A percentile compares a stretch with the other conserved stretches of the same genome.
phyloP scores from a whole-genome alignment of 805 yeast genomes.

The Suhomyces emberorum region DNA sequence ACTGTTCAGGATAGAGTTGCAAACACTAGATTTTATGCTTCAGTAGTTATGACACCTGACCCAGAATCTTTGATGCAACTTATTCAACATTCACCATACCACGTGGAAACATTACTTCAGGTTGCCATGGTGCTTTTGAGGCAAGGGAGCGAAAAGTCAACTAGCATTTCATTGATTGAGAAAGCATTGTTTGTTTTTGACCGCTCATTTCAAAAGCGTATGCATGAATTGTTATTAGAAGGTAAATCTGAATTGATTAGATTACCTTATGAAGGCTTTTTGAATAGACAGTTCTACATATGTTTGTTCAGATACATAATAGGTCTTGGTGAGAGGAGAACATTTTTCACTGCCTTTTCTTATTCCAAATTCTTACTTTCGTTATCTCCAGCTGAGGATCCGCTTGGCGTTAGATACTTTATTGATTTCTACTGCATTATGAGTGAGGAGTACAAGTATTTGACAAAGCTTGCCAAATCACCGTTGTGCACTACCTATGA shows the following conservation, averaged over 20 bases:
- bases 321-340: conserved; percentile 71
- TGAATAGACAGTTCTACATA: conserved; percentile 75
- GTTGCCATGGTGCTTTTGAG: conserved; percentile 69
- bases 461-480: conserved; percentile 55
- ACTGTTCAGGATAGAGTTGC: conserved; percentile 33
- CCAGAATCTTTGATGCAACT: conserved; percentile 66
- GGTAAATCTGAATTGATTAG: conserved; percentile 58
- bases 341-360: conserved; percentile 70
- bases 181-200: conserved; percentile 78
- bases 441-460: conserved; percentile 60
- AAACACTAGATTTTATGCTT: conserved; percentile 54
- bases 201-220: conserved; percentile 60
- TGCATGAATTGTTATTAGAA: conserved; percentile 42
- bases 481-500: conserved; percentile 54
- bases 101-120: conserved; percentile 74
- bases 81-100: conserved; percentile 65
- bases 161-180: conserved; percentile 72
- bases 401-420: conserved; percentile 78
- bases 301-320: conserved; percentile 70
- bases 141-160: conserved; percentile 68
- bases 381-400: conserved; percentile 75
- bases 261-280: conserved; percentile 70
- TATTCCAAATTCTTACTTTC: conserved; percentile 70
- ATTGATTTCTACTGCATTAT: conserved; percentile 74
- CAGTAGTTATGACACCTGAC: conserved; percentile 72